These are phyloP conservation scores for Candida ortonii DNA, from an alignment of 805 yeast species.

Conservation along the genomic window DNA sequence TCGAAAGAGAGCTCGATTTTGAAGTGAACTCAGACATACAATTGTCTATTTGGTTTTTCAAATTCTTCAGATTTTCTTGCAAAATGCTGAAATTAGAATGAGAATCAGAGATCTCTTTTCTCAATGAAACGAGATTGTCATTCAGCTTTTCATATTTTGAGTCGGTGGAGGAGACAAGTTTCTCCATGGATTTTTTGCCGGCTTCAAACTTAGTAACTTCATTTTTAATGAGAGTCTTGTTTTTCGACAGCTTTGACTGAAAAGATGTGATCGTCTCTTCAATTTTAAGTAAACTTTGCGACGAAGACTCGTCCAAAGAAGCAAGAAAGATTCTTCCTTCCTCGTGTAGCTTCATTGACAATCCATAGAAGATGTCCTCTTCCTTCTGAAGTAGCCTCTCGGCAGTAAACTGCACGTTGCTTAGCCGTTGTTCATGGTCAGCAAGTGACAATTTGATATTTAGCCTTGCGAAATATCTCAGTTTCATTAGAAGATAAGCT, in stretches of 20 bases:
- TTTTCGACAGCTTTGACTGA: conserved; percentile 7
- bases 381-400: conserved; percentile 19
- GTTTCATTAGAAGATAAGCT: conserved; percentile 4
- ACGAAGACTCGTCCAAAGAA: conserved; percentile 5
- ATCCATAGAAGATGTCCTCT: conserved; percentile 15
- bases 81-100: conserved; percentile 3
- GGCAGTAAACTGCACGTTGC: conserved; percentile 16
- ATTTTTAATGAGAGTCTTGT: conserved; percentile 8
- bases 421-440: conserved; percentile 14
- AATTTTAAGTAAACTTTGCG: conserved; percentile 7
- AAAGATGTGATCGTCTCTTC: conserved; percentile 10
- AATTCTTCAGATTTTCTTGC: conserved; percentile 1
- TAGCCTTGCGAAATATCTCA: conserved; percentile 5
- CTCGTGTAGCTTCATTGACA: conserved; percentile 7
- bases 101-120: conserved; percentile 2
- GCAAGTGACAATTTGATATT: conserved; percentile 2
- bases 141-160: conserved; percentile 6
- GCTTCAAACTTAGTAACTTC: conserved; percentile 11
- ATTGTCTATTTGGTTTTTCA: conserved; percentile 8
- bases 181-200: conserved; percentile 6
- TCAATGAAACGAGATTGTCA: conserved; percentile 3
- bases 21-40: conserved; percentile 10
- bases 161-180: conserved; percentile 5
- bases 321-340: conserved; percentile 10
- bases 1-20: conserved; percentile 9